Evolutionary conservation across 2,329 filamentous ascomycete genomes (phyloP).

Genomic region (Fusarium sp.): DNA sequence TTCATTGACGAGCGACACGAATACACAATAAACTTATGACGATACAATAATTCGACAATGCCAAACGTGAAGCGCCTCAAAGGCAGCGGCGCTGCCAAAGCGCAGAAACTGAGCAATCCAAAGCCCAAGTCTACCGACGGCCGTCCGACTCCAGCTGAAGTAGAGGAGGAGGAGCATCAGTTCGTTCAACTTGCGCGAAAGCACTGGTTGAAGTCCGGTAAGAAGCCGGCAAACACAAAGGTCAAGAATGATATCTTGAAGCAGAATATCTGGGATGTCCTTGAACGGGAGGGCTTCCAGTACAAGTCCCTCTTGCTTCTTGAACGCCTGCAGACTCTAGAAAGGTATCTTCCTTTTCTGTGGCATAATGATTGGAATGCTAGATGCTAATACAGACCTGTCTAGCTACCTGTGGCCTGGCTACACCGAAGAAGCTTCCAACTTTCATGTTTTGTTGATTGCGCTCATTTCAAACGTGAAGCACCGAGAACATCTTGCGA

Average conservation of each 20-base stretch:
- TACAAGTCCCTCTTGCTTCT: conserved; percentile 82
- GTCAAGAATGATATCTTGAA: conserved; percentile 89
- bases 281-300: conserved; percentile 84
- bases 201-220: conserved; percentile 81
- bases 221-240: conserved; percentile 72
- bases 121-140: conserved; percentile 55
- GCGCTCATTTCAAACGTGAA: conserved; percentile 89
- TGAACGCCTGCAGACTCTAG: conserved; percentile 90
- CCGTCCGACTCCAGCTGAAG: conserved; percentile 69
- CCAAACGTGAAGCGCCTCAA: conserved; percentile 70
- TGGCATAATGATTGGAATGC: conserved; percentile 11
- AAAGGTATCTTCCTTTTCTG: conserved; percentile 67
- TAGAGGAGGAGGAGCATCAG: conserved; percentile 76
- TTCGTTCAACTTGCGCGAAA: conserved; percentile 84
- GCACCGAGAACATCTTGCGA: conserved; percentile 84
- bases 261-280: conserved; percentile 85
- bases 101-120: conserved; percentile 51
- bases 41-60: conserved; percentile 55
- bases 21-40: conserved; percentile 35
- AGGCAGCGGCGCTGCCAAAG: conserved; percentile 60
- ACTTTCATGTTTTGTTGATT: conserved; percentile 90
- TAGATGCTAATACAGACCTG: conserved; percentile 40
- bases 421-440: conserved; percentile 88
- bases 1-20: conserved; percentile 19
- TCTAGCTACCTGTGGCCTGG: conserved; percentile 91